Base-by-base conservation (phyloP, 495 filamentous ascomycete species). In the Annulohypoxylon maeteangense region DNA sequence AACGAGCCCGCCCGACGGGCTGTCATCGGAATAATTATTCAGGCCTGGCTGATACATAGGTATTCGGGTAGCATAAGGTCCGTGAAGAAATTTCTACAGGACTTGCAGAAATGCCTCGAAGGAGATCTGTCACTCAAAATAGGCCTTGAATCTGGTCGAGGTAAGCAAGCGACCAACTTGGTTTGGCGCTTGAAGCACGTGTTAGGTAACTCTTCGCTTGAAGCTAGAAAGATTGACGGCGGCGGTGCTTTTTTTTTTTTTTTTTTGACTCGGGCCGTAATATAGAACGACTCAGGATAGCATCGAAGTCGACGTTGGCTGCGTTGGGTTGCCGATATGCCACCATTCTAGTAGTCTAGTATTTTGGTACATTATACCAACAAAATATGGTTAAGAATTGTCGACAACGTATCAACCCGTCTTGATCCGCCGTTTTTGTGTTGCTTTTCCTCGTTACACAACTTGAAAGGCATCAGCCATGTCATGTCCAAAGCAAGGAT, bases 211-310 rank as follows among this genome's bases (percentile, higher is more conserved):
- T 63, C 47, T 67, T 65, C 53, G 18, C 45, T 64, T 12, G 47
- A 60, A 64, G 69, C 45, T 42, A 59, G 4, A 16, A 45, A 18
- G 45, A 38, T 60, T 38, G 25, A 61, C 27, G 55, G 57, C 55
- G 4, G 42, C 45, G 47, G 64, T 61, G 59, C 6, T 64, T 60
- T n/a, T n/a, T n/a, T n/a, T n/a, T n/a, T n/a, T n/a, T n/a, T n/a
- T n/a, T n/a, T 59, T 44, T 36, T 36, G 53, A 64, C 69, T 72
- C 69, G 69, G 69, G 53, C 69, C 69, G 64, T 68, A 47, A 60
- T 72, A 67, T 72, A 45, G 36, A 56, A 50, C 54, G 11, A 22
- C 42, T 53, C 54, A 59, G 27, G 16, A 38, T 47, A 40, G 42
- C 32, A 67, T 58, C 53, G 34, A 2, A 38, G 4, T 61, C 68